phyloP scores from a whole-genome alignment of 78 protist genomes.

The Dictyostelium brefeldianum region DNA sequence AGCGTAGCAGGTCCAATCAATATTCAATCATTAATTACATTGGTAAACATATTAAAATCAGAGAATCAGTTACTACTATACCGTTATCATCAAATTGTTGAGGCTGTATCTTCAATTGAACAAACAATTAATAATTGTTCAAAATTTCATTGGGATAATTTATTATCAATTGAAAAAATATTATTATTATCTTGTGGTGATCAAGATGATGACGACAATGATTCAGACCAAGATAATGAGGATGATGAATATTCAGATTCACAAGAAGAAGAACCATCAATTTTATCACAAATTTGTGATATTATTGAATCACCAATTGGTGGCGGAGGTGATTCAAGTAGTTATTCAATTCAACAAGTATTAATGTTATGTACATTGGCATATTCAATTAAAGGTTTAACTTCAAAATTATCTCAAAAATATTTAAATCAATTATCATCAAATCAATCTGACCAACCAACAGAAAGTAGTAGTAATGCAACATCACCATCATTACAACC shows the following conservation, averaged over 20 bases:
- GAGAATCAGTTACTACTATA: not conserved
- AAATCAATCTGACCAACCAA: not conserved
- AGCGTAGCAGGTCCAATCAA: constrained; percentile 19
- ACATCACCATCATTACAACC: not conserved
- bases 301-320: constrained; percentile 32
- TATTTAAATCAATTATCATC: not conserved
- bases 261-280: not conserved
- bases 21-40: constrained; percentile 1
- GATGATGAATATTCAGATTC: constrained; percentile 5
- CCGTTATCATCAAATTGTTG: not conserved
- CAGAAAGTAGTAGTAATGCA: not conserved
- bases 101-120: constrained; percentile 20
- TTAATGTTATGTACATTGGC: constrained; percentile 31
- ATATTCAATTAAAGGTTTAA: constrained; percentile 39
- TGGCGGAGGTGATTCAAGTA: too few relatives aligned
- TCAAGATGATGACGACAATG: not conserved
- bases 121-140: constrained; percentile 30
- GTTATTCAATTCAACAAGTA: constrained; percentile 37
- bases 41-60: constrained; percentile 2
- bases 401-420: constrained; percentile 16
- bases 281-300: constrained; percentile 47
- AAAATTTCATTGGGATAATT: constrained; percentile 53
- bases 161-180: constrained; percentile 68
- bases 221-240: not conserved
- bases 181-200: constrained; percentile 25